Conservation (phyloP, 768 basidiomycete genomes). For the Tricholoma bakamatsutake region DNA sequence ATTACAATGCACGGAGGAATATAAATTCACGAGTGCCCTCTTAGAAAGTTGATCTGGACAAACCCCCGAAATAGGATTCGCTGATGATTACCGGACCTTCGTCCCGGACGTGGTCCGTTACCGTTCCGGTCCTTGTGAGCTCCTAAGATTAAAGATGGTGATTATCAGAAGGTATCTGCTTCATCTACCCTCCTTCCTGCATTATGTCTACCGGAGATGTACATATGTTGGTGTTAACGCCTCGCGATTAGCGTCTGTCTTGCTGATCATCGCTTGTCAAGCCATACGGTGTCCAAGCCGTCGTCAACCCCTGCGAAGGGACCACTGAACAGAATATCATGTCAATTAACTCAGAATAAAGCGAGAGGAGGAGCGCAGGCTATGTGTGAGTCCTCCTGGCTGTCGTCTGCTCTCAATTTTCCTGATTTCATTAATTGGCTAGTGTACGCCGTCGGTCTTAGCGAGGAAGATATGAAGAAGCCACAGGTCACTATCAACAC, state of each 20-base stretch:
- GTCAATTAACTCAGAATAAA: slow-evolving; percentile 72
- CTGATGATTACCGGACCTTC: too few relatives aligned
- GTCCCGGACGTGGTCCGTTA: not conserved
- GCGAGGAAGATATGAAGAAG: slow-evolving; percentile 77
- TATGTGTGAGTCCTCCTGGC: slow-evolving; percentile 54
- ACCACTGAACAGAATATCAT: slow-evolving; percentile 71
- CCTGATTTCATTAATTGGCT: not conserved
- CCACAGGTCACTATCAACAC: slow-evolving; percentile 54
- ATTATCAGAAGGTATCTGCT: not conserved
- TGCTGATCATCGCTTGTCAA: slow-evolving; percentile 15
- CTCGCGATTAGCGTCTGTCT: not conserved
- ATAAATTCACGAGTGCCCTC: too few relatives aligned
- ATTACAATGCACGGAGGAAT: not conserved
- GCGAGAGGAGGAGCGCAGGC: slow-evolving; percentile 75
- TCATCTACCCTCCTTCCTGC: not conserved
- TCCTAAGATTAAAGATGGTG: not conserved
- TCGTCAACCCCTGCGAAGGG: slow-evolving; percentile 18
- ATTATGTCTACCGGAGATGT: slow-evolving; percentile 48
- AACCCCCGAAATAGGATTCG: too few relatives aligned
- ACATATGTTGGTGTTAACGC: slow-evolving; percentile 13
- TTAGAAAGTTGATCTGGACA: too few relatives aligned
- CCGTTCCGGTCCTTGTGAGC: too few relatives aligned
- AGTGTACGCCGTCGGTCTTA: slow-evolving; percentile 79
- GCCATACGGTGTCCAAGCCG: slow-evolving; percentile 36
- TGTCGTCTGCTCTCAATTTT: not conserved